phyloP scores from a whole-genome alignment of 306 rosid species.

The Lupinus albus region DNA sequence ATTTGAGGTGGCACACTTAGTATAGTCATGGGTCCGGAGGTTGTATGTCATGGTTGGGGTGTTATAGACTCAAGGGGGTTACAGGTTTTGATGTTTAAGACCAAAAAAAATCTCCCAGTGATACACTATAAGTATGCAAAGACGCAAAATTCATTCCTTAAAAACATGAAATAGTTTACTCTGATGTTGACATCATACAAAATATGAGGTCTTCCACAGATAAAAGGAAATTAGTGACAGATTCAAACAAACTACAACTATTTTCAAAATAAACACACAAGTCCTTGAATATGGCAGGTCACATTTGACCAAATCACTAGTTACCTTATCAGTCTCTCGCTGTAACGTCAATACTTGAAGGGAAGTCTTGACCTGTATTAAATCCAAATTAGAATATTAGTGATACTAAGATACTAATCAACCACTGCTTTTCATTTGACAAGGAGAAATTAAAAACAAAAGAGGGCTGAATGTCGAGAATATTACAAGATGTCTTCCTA shows the following conservation, averaged over 20 bases:
- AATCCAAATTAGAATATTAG: slow-evolving; percentile 40
- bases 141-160: too few relatives aligned
- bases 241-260: neutral
- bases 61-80: neutral
- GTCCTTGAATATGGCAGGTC: neutral
- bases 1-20: too few relatives aligned
- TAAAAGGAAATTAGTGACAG: neutral
- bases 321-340: slow-evolving; percentile 93
- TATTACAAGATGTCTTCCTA: slow-evolving; percentile 84
- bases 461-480: slow-evolving; percentile 35
- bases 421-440: neutral
- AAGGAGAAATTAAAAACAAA: neutral
- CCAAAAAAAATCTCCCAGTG: neutral
- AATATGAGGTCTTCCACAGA: too few relatives aligned
- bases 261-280: neutral
- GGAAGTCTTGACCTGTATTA: slow-evolving; percentile 83
- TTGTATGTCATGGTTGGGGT: too few relatives aligned
- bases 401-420: slow-evolving; percentile 2
- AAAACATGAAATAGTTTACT: too few relatives aligned
- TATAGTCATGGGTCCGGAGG: too few relatives aligned
- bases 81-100: slow-evolving; percentile 2
- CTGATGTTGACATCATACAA: too few relatives aligned
- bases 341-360: slow-evolving; percentile 80
- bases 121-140: neutral
- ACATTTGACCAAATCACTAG: slow-evolving; percentile 22